Conservation (phyloP, 768 basidiomycete genomes). For the Boletus barrowsii region DNA sequence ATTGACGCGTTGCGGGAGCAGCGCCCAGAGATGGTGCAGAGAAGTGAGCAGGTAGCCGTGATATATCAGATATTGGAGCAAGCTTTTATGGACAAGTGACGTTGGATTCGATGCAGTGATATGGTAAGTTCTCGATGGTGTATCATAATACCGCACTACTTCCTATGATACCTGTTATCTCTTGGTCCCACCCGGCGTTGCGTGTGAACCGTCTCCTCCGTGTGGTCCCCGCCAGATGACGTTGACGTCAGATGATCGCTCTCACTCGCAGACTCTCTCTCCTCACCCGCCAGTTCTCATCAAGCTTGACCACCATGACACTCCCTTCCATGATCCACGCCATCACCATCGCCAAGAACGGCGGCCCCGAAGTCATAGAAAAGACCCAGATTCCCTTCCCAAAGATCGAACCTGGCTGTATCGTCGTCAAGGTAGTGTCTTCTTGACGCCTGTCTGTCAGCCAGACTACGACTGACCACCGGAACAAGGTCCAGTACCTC, state of each 20-base stretch:
- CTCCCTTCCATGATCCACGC: conserved; percentile 65
- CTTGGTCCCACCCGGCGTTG: too few species aligned
- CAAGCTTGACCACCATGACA: conserved; percentile 39
- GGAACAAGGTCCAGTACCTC: conserved; percentile 58
- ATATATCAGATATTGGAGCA: conserved; percentile 58
- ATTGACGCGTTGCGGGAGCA: conserved; percentile 80
- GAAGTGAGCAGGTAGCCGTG: conserved; percentile 58
- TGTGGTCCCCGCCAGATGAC: not conserved
- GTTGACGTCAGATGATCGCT: conserved; percentile 1
- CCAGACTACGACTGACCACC: not conserved
- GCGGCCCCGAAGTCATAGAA: conserved; percentile 75
- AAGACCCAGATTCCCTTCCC: conserved; percentile 69
- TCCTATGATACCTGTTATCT: too few species aligned
- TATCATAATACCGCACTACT: too few species aligned
- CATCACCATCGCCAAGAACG: conserved; percentile 68
- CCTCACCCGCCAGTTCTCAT: conserved; percentile 32
- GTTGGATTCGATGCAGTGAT: not conserved
- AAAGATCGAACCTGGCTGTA: conserved; percentile 52
- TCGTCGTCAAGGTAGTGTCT: conserved; percentile 41
- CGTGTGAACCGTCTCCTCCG: too few species aligned
- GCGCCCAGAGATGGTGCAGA: conserved; percentile 78
- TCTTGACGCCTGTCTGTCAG: not conserved
- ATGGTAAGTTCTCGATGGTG: too few species aligned
- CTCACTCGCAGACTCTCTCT: conserved; percentile 20
- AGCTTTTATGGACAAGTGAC: conserved; percentile 20